phyloP scores from a whole-genome alignment of 352 stramenopile genomes.

The Phytophthora pluvialis region DNA sequence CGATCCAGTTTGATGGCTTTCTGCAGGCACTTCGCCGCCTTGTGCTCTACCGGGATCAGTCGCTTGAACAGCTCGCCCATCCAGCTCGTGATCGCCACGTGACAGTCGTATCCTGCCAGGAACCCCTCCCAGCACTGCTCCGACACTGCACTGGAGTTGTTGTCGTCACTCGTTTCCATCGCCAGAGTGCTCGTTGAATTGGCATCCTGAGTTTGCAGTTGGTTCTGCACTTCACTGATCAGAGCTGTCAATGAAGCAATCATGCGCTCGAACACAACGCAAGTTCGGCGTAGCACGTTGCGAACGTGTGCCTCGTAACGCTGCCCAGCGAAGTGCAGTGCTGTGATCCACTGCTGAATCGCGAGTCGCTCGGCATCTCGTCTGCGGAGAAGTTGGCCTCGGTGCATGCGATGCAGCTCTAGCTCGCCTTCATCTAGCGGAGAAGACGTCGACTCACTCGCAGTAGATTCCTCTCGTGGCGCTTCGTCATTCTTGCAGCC shows the following conservation, averaged over 20 bases:
- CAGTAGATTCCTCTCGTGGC: neutral
- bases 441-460: neutral
- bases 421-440: conserved; percentile 1
- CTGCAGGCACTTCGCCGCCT: conserved; percentile 46
- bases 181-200: neutral
- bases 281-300: conserved; percentile 23
- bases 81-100: conserved; percentile 45
- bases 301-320: conserved; percentile 37
- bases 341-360: conserved; percentile 44
- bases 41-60: conserved; percentile 44
- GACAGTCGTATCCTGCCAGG: conserved; percentile 28
- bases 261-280: conserved; percentile 36
- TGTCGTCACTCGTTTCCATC: neutral
- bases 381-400: conserved; percentile 27
- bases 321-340: conserved; percentile 44
- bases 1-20: conserved; percentile 15
- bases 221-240: conserved; percentile 25
- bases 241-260: conserved; percentile 12
- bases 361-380: conserved; percentile 34
- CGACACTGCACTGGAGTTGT: neutral
- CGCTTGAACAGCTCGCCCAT: conserved; percentile 50
- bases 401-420: conserved; percentile 14
- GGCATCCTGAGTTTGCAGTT: conserved; percentile 4
- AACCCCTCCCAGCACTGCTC: conserved; percentile 14
- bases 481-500: conserved; percentile 1